Base-by-base conservation (phyloP, 306 rosid genomes). In the Vachellia collinsii region DNA sequence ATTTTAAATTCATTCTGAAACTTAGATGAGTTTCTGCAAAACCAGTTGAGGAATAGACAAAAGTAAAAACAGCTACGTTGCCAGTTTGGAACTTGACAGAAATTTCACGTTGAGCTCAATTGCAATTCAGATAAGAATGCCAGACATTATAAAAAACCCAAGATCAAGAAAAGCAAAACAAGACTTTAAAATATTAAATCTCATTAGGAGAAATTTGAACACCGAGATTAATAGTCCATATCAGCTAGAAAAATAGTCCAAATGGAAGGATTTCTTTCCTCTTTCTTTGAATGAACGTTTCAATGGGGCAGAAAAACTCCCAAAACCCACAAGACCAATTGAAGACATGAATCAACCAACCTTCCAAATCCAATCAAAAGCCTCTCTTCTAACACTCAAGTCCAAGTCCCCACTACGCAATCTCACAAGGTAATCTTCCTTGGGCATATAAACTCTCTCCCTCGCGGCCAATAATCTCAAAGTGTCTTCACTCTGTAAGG, bases 331-430 rank as follows among this genome's bases (percentile, higher is more conserved):
- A 76, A 34, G 3, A 75, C 79, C 84, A 82, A 82, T 70, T 70
- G 50, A 76, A 76, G n/a, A n/a, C n/a, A n/a, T n/a, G n/a, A 29
- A 62, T 10, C 0, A 77, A 65, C 86, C 71, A 86, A 94, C 98
- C 98, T 92, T 90, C 80, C 51, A 83, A 89, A 92, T 92, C 97
- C 94, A 88, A 86, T 92, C 97, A 81, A 92, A 51, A 76, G 98
- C 94, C 47, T 89, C 87, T 25, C 44, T 85, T 72, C 98, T 87
- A 51, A 85, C 79, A 81, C 77, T 83, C 87, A 87, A 83, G 77
- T 89, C 86, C 73, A 92, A 83, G 75, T 87, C 94, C 85, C 94
- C 91, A 76, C 85, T 70, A 54, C 87, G 90, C 75, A 94, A 78
- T 77, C 90, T 89, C 63, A 73, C 76, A 36, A 92, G 83, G 77